A percentile compares a stretch with the other conserved stretches of the same genome.
Evolutionary conservation across 1,139 yeast genomes (phyloP).

Genomic region (Suhomyces bolitotheri): DNA sequence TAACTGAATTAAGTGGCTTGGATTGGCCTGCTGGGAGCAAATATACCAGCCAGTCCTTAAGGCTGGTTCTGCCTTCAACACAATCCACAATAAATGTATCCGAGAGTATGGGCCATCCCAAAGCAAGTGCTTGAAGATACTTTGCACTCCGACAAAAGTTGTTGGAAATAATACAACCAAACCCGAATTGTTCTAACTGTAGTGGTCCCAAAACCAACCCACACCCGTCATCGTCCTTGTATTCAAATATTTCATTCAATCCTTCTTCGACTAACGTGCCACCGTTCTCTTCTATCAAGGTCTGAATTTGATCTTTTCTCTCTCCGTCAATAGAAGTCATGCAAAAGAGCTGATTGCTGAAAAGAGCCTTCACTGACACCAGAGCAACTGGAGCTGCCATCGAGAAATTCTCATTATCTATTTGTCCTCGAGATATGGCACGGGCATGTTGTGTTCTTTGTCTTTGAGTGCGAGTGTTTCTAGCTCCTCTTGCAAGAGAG

Average conservation of each 20-base stretch:
- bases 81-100: slow-evolving; percentile 61
- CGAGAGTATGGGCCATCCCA: slow-evolving; percentile 87
- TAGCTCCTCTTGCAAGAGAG: neutral
- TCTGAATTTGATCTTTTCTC: slow-evolving; percentile 35
- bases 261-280: slow-evolving; percentile 55
- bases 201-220: slow-evolving; percentile 15
- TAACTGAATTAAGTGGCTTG: slow-evolving; percentile 32
- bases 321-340: slow-evolving; percentile 39
- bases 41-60: slow-evolving; percentile 52
- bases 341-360: slow-evolving; percentile 27
- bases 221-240: slow-evolving; percentile 14
- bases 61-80: slow-evolving; percentile 23
- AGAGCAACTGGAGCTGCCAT: neutral
- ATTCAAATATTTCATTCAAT: slow-evolving; percentile 36
- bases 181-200: slow-evolving; percentile 30
- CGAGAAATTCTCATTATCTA: slow-evolving; percentile 1
- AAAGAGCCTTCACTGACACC: neutral
- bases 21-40: slow-evolving; percentile 74
- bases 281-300: slow-evolving; percentile 47
- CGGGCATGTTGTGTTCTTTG: slow-evolving; percentile 2
- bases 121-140: slow-evolving; percentile 78
- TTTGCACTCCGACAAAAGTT: slow-evolving; percentile 66
- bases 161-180: slow-evolving; percentile 68
- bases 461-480: slow-evolving; percentile 15
- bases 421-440: neutral